Evolutionary conservation across 768 basidiomycete species (phyloP).

Genomic region (Fomitopsis serialis): DNA sequence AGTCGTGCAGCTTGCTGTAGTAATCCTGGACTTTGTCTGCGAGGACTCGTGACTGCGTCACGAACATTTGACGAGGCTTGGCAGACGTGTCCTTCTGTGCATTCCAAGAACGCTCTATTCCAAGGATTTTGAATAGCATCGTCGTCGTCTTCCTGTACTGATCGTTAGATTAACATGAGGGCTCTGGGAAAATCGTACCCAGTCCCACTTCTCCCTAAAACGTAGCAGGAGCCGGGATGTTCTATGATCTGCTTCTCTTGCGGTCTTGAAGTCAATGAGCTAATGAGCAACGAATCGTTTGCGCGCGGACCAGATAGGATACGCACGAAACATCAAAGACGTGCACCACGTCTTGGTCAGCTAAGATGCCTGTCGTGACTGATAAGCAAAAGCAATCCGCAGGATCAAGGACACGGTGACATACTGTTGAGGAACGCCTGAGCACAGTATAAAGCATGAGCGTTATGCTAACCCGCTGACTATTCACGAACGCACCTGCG

Average conservation of each 20-base stretch:
- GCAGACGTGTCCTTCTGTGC: constrained; percentile 27
- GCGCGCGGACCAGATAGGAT: background rate
- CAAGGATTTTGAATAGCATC: constrained; percentile 73
- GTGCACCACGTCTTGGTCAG: constrained; percentile 36
- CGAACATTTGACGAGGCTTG: constrained; percentile 64
- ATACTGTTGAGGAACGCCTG: constrained; percentile 33
- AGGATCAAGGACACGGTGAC: constrained; percentile 5
- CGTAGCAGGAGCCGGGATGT: constrained; percentile 55
- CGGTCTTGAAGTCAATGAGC: constrained; percentile 19
- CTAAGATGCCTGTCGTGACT: constrained; percentile 39
- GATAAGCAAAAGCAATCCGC: background rate
- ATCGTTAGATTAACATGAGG: background rate
- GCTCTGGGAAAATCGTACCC: constrained; percentile 28
- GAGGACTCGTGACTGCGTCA: constrained; percentile 63
- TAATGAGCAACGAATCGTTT: background rate
- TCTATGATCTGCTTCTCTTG: constrained; percentile 57
- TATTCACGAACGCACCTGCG: constrained; percentile 15
- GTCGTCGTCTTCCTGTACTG: constrained; percentile 63
- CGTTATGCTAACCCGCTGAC: background rate
- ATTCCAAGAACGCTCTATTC: constrained; percentile 54
- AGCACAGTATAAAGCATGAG: background rate
- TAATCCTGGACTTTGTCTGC: constrained; percentile 69
- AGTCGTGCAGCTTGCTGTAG: constrained; percentile 45
- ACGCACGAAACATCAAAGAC: constrained; percentile 25
- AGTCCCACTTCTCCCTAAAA: constrained; percentile 55